These are phyloP conservation scores for Mrakia gelida DNA, from an alignment of 768 basidiomycete genomes.

Conservation along the genomic window DNA sequence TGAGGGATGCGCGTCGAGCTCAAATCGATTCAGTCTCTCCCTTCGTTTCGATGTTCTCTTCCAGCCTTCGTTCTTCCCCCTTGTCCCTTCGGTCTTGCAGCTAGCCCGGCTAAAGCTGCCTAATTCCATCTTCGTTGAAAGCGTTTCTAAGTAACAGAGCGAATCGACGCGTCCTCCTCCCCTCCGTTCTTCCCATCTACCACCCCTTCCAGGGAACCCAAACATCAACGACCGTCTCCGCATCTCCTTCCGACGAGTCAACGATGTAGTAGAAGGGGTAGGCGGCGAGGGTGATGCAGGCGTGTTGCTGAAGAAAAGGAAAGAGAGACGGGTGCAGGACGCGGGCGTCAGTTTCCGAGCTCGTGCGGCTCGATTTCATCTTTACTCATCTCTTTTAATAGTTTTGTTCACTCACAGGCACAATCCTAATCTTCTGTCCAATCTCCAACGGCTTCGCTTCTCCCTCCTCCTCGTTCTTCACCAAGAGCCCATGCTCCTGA, in stretches of 20 bases:
- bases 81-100: too few relatives aligned
- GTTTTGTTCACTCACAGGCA: slow-evolving; percentile 48
- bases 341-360: background rate
- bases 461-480: slow-evolving; percentile 10
- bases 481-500: slow-evolving; percentile 69
- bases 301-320: background rate
- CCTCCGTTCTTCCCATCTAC: slow-evolving; percentile 46
- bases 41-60: too few relatives aligned
- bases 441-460: slow-evolving; percentile 46
- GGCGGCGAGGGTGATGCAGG: slow-evolving; percentile 69
- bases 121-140: too few relatives aligned
- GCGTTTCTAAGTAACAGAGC: too few relatives aligned
- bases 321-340: background rate
- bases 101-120: too few relatives aligned
- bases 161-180: too few relatives aligned
- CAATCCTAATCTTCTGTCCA: slow-evolving; percentile 64
- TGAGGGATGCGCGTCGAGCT: too few relatives aligned
- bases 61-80: too few relatives aligned
- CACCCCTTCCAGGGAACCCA: slow-evolving; percentile 92
- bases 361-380: background rate
- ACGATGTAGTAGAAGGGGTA: slow-evolving; percentile 81
- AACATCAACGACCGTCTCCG: slow-evolving; percentile 61
- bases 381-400: too few relatives aligned
- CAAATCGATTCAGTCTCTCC: too few relatives aligned
- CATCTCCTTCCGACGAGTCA: slow-evolving; percentile 48